Base-by-base conservation (phyloP, 1,284 basidiomycete species). In the Lignosus rhinocerotis region DNA sequence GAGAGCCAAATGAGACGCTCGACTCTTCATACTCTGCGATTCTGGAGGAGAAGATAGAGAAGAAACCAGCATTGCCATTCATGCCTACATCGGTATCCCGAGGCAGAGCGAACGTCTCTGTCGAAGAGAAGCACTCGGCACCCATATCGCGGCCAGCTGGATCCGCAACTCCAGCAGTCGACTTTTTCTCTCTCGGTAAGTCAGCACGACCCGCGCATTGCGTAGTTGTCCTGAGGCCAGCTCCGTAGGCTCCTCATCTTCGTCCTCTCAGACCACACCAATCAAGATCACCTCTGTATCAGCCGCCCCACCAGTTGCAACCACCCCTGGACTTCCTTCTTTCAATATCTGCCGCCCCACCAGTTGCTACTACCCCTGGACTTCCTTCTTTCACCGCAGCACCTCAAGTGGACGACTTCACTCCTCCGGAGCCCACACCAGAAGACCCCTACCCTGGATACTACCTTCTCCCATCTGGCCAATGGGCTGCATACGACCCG, bases 391-490 rank as follows among this genome's bases (percentile, higher is more conserved):
- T 84, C n/a, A 87, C 87, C 8, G 84, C 90, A 32, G 90, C 90
- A 0, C 90, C 90, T 6, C 73, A 73, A 25, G 71, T 93, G 8
- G 80, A 87, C 14, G 86, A 87, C 51, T 94, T 88, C 67, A 77
- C 83, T 39, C 86, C 89, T 0, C 93, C 92, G 0, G 83, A 86
- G 54, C 93, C 93, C 0, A 88, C 85, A 4, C 78, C 84, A 0
- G 76, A 78, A 19, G 93, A 95, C 69, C 83, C 84, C 17, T 94
- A 94, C 72, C 93, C 93, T 2, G 93, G 93, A 2, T 96, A 94
- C 75, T 95, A 96, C 72, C 85, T 88, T 61, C 80, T 90, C 30
- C 92, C 92, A 0, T 88, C 88, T 1, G 92, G 93, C 10, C 70
- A 79, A 50, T 95, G 93, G 88, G 87, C 84, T 25, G 85, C 88